phyloP scores from a whole-genome alignment of 257 asterid species.

The Echites panduratus region DNA sequence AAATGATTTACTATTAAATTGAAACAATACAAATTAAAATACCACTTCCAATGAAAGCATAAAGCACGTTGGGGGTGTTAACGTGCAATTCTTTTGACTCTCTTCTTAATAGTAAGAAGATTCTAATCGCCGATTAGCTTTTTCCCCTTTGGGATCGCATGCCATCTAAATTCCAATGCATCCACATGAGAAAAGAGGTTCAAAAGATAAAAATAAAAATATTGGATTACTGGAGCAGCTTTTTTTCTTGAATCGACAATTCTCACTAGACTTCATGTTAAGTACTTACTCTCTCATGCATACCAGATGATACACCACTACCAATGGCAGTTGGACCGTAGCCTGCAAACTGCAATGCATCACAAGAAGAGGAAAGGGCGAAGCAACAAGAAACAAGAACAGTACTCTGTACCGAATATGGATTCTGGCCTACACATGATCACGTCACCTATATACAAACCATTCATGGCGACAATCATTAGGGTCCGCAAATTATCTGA shows the following conservation, averaged over 20 bases:
- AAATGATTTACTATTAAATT: no score
- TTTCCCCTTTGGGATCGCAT: neutral
- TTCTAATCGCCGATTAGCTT: neutral
- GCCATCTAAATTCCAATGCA: neutral
- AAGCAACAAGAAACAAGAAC: neutral
- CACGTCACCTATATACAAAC: neutral
- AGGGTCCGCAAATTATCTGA: neutral
- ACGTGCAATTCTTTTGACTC: no score
- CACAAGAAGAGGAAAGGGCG: neutral
- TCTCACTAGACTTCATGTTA: no score
- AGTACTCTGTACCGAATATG: neutral
- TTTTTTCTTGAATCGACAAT: no score
- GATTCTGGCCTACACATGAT: neutral
- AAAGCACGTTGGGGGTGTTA: no score
- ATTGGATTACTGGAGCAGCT: no score
- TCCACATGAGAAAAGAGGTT: neutral
- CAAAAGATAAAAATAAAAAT: no score
- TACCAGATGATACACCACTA: neutral
- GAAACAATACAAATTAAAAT: no score
- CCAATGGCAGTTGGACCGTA: neutral
- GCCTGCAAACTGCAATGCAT: neutral
- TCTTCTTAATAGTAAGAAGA: no score
- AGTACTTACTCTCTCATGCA: no score
- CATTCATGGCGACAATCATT: conserved; percentile 7
- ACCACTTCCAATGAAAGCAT: neutral